Conservation (phyloP, 306 rosid species). For the Biancaea sappan region DNA sequence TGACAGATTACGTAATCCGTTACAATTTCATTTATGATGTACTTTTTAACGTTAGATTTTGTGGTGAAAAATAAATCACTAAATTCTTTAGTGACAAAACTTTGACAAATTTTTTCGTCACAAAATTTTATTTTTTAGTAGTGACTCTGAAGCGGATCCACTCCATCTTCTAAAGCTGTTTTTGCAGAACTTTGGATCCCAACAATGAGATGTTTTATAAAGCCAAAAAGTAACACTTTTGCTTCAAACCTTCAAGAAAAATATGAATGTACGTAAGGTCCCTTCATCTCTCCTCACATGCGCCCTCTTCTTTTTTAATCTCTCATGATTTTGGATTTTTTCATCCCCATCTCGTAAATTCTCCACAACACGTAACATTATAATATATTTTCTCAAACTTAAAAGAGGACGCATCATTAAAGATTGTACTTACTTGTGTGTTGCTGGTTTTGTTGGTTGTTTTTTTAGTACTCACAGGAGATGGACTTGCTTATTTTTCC, state of each 20-base stretch:
- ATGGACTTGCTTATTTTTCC: neutral
- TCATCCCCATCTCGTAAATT: neutral
- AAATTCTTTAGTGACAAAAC: no score
- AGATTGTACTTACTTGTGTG: neutral
- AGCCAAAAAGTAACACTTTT: conserved; percentile 17
- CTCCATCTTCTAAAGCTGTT: neutral
- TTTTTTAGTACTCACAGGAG: neutral
- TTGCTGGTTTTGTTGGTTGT: neutral
- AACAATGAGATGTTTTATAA: neutral
- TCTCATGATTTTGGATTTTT: conserved; percentile 43
- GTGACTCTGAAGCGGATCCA: no score
- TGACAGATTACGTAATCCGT: no score
- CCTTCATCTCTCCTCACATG: conserved; percentile 34
- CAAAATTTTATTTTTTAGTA: no score
- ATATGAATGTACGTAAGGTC: conserved; percentile 19
- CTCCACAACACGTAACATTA: neutral
- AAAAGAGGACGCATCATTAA: neutral
- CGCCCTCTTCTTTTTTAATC: neutral
- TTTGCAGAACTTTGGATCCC: neutral
- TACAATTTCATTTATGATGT: no score
- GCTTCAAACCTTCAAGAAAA: conserved; percentile 34
- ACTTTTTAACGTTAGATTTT: no score
- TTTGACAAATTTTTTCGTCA: no score
- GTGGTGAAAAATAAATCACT: no score
- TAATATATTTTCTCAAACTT: neutral